Percentiles rank a stretch among this genome's conserved stretches.
phyloP scores from a whole-genome alignment of 352 stramenopile species.

The Phytophthora litchii region DNA sequence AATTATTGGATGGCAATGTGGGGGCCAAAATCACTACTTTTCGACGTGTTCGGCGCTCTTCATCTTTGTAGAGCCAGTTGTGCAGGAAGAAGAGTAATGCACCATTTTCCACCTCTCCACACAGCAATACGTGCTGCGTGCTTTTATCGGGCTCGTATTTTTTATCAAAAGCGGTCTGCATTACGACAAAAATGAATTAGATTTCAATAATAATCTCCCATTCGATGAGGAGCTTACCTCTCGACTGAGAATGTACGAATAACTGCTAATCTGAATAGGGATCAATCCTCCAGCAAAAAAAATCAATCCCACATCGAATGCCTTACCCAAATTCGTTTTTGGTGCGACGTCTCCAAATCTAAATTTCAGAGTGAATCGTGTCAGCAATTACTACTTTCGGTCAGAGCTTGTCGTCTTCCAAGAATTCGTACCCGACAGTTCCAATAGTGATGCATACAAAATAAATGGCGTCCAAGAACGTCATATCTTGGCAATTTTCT shows the following conservation, averaged over 20 bases:
- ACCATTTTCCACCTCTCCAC: slow-evolving; percentile 74
- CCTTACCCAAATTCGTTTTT: slow-evolving; percentile 62
- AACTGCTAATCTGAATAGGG: slow-evolving; percentile 67
- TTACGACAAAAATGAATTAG: slow-evolving; percentile 11
- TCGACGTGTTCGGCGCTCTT: slow-evolving; percentile 55
- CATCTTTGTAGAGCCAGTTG: slow-evolving; percentile 74
- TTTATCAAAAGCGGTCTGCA: slow-evolving; percentile 80
- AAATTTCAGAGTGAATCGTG: background rate
- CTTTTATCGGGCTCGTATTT: slow-evolving; percentile 68
- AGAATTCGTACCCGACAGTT: slow-evolving; percentile 67
- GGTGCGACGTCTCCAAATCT: slow-evolving; percentile 81
- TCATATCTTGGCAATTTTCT: slow-evolving; percentile 65
- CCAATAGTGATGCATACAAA: slow-evolving; percentile 87
- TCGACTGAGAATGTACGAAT: slow-evolving; percentile 74
- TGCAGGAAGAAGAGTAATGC: slow-evolving; percentile 81
- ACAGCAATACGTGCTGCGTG: slow-evolving; percentile 79
- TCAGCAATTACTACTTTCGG: no score
- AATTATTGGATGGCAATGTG: slow-evolving; percentile 54
- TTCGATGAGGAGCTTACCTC: slow-evolving; percentile 41
- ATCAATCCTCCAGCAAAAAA: slow-evolving; percentile 74
- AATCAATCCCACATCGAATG: slow-evolving; percentile 74
- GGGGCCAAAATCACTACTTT: slow-evolving; percentile 80
- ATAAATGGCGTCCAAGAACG: slow-evolving; percentile 81
- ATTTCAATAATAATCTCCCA: background rate
- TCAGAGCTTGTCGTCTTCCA: no score